Conservation (phyloP, 163 green algal genomes). For the Scenedesmus sp. region DNA sequence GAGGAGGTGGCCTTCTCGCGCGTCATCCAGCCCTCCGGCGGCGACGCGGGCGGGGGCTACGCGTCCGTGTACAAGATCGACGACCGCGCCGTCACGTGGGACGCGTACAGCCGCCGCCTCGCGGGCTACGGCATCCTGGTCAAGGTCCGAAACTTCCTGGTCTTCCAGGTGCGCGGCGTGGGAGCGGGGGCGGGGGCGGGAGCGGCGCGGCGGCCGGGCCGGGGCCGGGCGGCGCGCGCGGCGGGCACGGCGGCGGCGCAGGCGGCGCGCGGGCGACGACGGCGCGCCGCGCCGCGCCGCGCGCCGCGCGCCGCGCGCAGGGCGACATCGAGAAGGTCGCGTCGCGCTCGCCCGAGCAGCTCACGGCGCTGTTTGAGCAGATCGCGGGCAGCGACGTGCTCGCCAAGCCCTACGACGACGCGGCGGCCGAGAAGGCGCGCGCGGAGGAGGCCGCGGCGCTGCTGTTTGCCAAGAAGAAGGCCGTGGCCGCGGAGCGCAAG, state of each 20-base stretch:
- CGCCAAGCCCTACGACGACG: constrained; percentile 69
- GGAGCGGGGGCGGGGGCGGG: too few species aligned
- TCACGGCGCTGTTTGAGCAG: constrained; percentile 92
- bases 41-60: constrained; percentile 26
- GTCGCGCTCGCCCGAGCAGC: constrained; percentile 79
- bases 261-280: too few species aligned
- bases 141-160: constrained; percentile 97
- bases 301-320: constrained; percentile 55
- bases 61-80: constrained; percentile 68
- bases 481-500: constrained; percentile 76
- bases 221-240: too few species aligned
- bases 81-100: constrained; percentile 71
- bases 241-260: too few species aligned
- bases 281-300: too few species aligned
- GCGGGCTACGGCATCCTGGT: constrained; percentile 90
- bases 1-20: constrained; percentile 82
- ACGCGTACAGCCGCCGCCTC: constrained; percentile 87
- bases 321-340: constrained; percentile 98
- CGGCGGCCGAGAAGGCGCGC: constrained; percentile 57
- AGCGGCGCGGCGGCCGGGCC: too few species aligned
- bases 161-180: constrained; percentile 90
- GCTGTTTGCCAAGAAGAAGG: constrained; percentile 76
- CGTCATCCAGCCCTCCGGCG: constrained; percentile 62
- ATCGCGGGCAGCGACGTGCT: constrained; percentile 84
- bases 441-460: constrained; percentile 71